These are phyloP conservation scores for Infundibulicybe gibba DNA, from an alignment of 768 basidiomycete species.

Conservation along the genomic window DNA sequence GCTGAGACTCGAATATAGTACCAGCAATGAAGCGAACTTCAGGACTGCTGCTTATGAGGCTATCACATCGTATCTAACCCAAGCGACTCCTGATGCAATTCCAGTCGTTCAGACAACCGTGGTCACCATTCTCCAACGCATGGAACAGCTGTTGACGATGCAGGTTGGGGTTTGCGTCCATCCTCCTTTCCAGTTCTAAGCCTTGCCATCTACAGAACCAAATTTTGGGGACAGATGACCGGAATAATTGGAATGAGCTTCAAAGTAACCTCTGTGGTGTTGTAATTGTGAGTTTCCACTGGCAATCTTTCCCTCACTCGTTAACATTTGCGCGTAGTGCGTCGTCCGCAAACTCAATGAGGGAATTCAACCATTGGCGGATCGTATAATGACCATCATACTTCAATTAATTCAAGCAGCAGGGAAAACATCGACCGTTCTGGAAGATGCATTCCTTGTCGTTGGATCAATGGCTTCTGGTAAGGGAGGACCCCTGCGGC, in stretches of 20 bases:
- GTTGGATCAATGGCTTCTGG: conserved; percentile 84
- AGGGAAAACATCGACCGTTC: conserved; percentile 89
- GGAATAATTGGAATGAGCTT: conserved; percentile 98
- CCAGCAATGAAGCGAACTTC: conserved; percentile 87
- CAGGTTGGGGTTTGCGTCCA: conserved; percentile 47
- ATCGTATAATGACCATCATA: conserved; percentile 92
- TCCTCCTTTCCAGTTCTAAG: background rate
- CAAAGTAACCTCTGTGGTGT: conserved; percentile 95
- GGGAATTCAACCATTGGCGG: conserved; percentile 84
- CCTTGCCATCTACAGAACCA: conserved; percentile 57
- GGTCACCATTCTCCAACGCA: conserved; percentile 79
- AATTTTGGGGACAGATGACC: conserved; percentile 91
- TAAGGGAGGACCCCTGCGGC: conserved; percentile 18
- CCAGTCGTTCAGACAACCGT: conserved; percentile 79
- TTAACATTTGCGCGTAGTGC: conserved; percentile 40
- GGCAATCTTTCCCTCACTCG: background rate
- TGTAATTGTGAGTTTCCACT: conserved; percentile 58
- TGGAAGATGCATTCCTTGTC: conserved; percentile 95
- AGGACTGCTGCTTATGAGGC: conserved; percentile 96
- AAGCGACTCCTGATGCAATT: conserved; percentile 77
- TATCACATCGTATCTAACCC: conserved; percentile 80
- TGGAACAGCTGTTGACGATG: conserved; percentile 83
- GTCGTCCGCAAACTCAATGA: conserved; percentile 81
- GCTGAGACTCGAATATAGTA: conserved; percentile 35
- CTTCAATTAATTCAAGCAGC: conserved; percentile 83